A percentile compares a stretch with the other conserved stretches of the same genome.
These are phyloP conservation scores for Didymella exigua DNA, from an alignment of 2,329 filamentous ascomycete genomes.

Conservation along the genomic window DNA sequence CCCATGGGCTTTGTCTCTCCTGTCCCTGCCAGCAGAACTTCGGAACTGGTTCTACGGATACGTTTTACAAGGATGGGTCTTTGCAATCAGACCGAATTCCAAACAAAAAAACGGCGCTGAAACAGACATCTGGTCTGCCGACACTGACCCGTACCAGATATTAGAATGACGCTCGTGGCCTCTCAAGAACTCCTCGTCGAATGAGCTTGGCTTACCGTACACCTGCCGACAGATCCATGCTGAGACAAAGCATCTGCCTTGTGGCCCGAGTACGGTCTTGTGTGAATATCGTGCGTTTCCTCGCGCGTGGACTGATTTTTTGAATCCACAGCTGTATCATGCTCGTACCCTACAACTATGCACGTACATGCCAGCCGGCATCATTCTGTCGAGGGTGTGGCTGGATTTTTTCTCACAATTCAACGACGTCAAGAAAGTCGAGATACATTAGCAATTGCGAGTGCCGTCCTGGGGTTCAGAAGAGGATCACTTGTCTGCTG, in stretches of 20 bases:
- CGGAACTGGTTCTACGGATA: constrained; percentile 1
- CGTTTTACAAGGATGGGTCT: constrained; percentile 2
- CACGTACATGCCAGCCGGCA: constrained; percentile 1
- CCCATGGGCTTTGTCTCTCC: neutral
- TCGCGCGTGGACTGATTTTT: neutral
- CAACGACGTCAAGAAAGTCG: neutral
- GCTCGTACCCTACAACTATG: neutral
- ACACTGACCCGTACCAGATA: neutral
- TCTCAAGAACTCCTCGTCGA: neutral
- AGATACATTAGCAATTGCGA: constrained; percentile 2
- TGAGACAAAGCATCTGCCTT: constrained; percentile 6
- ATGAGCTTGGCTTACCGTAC: neutral
- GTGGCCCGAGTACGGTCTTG: neutral
- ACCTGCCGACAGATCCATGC: constrained; percentile 5
- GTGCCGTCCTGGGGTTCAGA: constrained; percentile 6
- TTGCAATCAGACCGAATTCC: neutral
- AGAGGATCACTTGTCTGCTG: constrained; percentile 5
- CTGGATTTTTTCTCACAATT: constrained; percentile 4
- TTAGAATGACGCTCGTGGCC: neutral
- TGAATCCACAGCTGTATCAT: neutral
- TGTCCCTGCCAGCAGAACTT: constrained; percentile 6
- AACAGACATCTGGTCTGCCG: constrained; percentile 1
- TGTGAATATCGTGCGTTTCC: constrained; percentile 1
- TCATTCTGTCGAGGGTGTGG: constrained; percentile 2
- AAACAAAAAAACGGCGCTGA: neutral